Base-by-base conservation (phyloP, 1,139 yeast species). In the Pichia sp. region DNA sequence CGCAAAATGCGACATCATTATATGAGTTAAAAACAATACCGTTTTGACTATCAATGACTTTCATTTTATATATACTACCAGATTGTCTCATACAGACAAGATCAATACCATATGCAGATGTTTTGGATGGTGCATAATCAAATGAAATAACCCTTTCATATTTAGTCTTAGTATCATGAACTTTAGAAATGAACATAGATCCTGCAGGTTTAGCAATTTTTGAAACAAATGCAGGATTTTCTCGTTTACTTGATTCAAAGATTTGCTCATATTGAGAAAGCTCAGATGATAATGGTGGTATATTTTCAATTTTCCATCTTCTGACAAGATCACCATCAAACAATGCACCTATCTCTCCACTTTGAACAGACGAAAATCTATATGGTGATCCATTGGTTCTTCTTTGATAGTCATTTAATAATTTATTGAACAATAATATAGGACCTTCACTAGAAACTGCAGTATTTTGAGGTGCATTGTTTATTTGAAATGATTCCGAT, bases 11-110 rank as follows among this genome's bases (percentile, higher is more conserved):
- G 43, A 88, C 69, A 46, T 86, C 88, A 61, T 88, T 88, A 56
- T 72, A 76, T 0, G 92, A 80, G 57, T 82, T 86, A 64, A 89
- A 86, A 27, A 70, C 73, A 26, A 84, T 65, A 6, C 81, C 73
- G 42, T 81, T 81, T 35, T 83, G 81, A 46, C 85, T 78, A 62
- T 86, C 94, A 1, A 73, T 70, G 0, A 83, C 86, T 0, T 83
- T 78, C 92, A 86, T 86, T 52, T 86, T 72, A 65, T 86, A 89
- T 0, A 88, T 83, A 44, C 87, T 83, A 2, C 96, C 96, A 1
- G 95, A 84, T 60, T 87, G 95, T 55, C 96, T 72, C 85, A 89
- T 85, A 64, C 96, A 89, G 36, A 89, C 81, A 55, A 86, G 75
- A 30, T 70, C 70, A 26, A 63, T 55, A 0, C 67, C 67, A 42